A percentile compares a stretch with the other conserved stretches of the same genome.
Evolutionary conservation across 1,284 basidiomycete species (phyloP).

Genomic region (Schizophyllum amplum): DNA sequence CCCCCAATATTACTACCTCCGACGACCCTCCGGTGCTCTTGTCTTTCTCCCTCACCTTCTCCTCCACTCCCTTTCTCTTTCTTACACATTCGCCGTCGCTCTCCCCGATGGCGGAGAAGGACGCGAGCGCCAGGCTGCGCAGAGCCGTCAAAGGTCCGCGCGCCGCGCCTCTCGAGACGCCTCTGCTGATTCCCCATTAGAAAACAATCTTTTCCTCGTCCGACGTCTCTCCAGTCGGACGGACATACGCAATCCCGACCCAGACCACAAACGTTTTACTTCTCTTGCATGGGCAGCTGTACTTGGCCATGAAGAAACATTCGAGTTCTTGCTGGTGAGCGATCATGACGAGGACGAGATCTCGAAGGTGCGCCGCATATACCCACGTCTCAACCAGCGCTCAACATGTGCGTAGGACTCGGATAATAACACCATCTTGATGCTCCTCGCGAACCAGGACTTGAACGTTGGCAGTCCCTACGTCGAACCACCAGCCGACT

Average conservation of each 20-base stretch:
- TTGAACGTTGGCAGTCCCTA: constrained; percentile 43
- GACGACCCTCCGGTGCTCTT: constrained; percentile 8
- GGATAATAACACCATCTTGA: constrained; percentile 85
- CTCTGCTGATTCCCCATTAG: constrained; percentile 33
- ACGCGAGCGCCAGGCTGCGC: constrained; percentile 64
- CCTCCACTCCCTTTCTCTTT: constrained; percentile 17
- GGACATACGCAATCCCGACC: constrained; percentile 85
- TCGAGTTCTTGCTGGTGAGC: constrained; percentile 75
- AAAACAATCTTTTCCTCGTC: constrained; percentile 88
- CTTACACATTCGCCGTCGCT: constrained; percentile 6
- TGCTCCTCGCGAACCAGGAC: constrained; percentile 75
- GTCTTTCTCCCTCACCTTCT: constrained; percentile 15
- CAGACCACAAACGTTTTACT: constrained; percentile 65
- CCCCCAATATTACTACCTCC: not conserved
- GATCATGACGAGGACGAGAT: constrained; percentile 90
- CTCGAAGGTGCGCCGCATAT: constrained; percentile 51
- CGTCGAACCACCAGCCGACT: constrained; percentile 12
- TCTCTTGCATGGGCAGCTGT: constrained; percentile 85
- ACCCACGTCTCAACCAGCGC: not conserved
- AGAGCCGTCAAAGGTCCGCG: constrained; percentile 68
- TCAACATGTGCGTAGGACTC: constrained; percentile 52
- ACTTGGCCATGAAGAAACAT: constrained; percentile 80
- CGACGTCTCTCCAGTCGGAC: constrained; percentile 73
- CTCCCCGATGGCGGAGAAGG: constrained; percentile 68
- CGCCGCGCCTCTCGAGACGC: constrained; percentile 2